Base-by-base conservation (phyloP, 805 yeast species). In the Wickerhamomyces strasburgensis region DNA sequence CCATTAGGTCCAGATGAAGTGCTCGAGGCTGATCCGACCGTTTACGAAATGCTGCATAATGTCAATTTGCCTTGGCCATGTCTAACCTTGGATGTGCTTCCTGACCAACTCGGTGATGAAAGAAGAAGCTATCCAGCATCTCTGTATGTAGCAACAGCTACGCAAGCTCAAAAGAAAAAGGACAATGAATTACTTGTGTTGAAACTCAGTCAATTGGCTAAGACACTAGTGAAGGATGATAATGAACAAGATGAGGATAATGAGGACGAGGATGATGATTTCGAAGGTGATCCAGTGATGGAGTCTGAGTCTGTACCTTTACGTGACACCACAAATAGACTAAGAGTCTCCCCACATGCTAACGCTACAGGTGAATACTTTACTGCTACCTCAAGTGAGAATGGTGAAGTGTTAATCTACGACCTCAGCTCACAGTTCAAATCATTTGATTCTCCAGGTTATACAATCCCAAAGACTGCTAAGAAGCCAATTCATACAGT, bases 11-110 rank as follows among this genome's bases (percentile, higher is more conserved):
- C 95, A 2, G 95, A 87, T 64, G 98, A 93, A 66, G 94, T 84
- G 10, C 70, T 93, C 56, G 97, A 90, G 64, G 96, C 98, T 2
- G 98, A 93, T 64, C 96, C 96, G 31, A 69, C 88, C 6, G 96
- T 90, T 3, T 93, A 93, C 59, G 95, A 90, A 54, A 93, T 93
- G 98, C 67, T 93, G 40, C 98, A 93, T 61, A 85, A 84, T 52
- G 86, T 90, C 42, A 85, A 85, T 60, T 67, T 90, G 61, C 94
- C 95, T 52, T 93, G 98, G 98, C 98, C 98, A 10, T 88, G 97
- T 64, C 65, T 93, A 57, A 87, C 97, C 3, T 69, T 93, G 42
- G 98, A 90, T 56, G 66, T 93, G 15, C 64, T 93, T 36, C 95
- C 96, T 5, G 98, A 93, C 58, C 67, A 69, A 35, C 68, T 85